Base-by-base conservation (phyloP, 2,329 filamentous ascomycete genomes). In the Chaetomiaceae sp. region DNA sequence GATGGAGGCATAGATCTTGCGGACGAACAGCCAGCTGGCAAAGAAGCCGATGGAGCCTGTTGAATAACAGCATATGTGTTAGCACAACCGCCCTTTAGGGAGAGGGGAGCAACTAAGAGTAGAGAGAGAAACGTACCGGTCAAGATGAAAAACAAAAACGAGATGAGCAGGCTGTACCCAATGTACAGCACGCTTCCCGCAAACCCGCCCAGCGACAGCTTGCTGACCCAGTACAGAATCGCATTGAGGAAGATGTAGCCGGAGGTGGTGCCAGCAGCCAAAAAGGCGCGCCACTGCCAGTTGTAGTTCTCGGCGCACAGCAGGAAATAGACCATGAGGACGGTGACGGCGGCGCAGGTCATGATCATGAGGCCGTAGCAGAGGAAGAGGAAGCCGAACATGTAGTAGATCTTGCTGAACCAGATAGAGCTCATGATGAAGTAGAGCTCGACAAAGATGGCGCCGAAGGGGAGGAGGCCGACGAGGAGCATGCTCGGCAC, bases 361-460 rank as follows among this genome's bases (percentile, higher is more conserved):
- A 96, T 87, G 61, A 97, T 89, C 90, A 99, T 96, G 44, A 99
- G 80, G 10, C 88, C 91, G 65, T 96, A 99, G 77, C 91, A 96
- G 50, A 99, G 79, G 77, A 99, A 99, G 31, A 99, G 75, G 78
- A 99, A 99, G 19, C 93, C 93, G 63, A 99, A 99, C 93, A 99
- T 99, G 79, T 99, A 99, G 77, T 99, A 99, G 59, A 99, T 93
- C 71, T 93, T 89, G 74, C 86, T 92, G 71, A 95, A 96, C 93
- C 93, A 99, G 66, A 99, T 92, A 21, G 89, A 95, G 72, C 86
- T 95, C 89, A 99, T 95, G 74, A 99, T 96, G 71, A 97, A 97
- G 78, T 96, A 97, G 2, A 99, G 83, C 73, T 99, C 93, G 41
- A 97, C 91, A 60, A 97, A 96, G 66, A 99, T 97, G 55, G 93